Evolutionary conservation across 345 rosid genomes (phyloP), one percentile per base, ranked within the genome.

Genomic region (Eucalyptus cloeziana): DNA sequence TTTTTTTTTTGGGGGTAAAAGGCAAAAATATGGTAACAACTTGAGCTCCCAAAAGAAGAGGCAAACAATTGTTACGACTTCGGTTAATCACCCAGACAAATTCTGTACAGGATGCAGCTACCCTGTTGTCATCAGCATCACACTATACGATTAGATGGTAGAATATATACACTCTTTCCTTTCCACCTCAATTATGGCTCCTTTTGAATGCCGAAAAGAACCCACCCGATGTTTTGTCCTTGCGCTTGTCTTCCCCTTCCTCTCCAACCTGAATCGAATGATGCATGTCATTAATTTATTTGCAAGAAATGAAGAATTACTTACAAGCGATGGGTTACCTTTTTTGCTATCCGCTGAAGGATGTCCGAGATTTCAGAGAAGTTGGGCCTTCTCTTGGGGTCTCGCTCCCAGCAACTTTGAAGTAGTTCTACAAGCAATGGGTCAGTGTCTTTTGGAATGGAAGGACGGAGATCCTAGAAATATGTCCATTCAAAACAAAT

Each of bases 321-420:
- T 79, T 50, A 27, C 60, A 60, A 60, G 85, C 40, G 85, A 88
- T 21, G 56, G 86, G 33, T 62, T 93, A 98, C 99, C 98, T 96
- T 96, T 88, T 90, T 94, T 31, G 92, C 91, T 86, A 98, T 92
- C 88, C 92, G 94, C 89, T 93, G 94, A 90, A 97, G 96, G 87
- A 90, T 91, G 87, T 95, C 95, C 85, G 94, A 93, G 89, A 97
- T 94, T 81, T 96, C 96, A 76, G 95, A 93, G 93, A 98, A 98
- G 90, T 91, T 88, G n/a, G 99, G 99, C 90, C 99, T 94, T 90
- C 92, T 95, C 88, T 89, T 89, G 86, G 99, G 97, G 71, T 98
- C 95, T 90, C 94, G 98, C 90, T 87, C 95, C 99, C 99, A 97
- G 95, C 99, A 97, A 89, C 92, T 95, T 95, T 95, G 97, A 44